Percentiles rank a stretch among this genome's conserved stretches.
Evolutionary conservation across 116 monocot species (phyloP).

Genomic region (Papilionanthe hybrid): DNA sequence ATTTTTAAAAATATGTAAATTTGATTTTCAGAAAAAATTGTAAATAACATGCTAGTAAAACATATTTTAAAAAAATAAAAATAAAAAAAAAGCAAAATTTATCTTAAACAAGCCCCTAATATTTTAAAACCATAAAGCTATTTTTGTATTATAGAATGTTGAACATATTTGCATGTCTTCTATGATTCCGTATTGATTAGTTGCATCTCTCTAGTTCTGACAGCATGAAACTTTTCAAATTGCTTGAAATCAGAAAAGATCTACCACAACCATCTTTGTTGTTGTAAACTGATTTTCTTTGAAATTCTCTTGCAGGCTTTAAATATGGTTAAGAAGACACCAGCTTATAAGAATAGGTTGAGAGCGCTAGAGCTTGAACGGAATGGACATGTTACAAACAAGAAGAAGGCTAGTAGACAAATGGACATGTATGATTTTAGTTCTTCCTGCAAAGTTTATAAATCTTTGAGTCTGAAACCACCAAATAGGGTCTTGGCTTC

Average conservation of each 20-base stretch:
- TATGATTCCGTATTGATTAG: neutral
- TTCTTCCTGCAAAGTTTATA: neutral
- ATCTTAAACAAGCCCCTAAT: too few species aligned
- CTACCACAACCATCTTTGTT: neutral
- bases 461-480: neutral
- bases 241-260: neutral
- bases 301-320: conserved; percentile 49
- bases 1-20: too few species aligned
- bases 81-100: too few species aligned
- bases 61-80: too few species aligned
- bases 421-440: conserved; percentile 62
- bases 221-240: neutral
- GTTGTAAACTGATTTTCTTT: neutral
- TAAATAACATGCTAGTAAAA: too few species aligned
- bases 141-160: neutral
- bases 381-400: conserved; percentile 58
- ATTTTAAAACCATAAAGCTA: too few species aligned
- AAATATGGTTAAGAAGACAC: conserved; percentile 88
- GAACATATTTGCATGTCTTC: neutral
- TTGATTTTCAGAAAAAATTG: too few species aligned
- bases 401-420: conserved; percentile 79
- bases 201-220: neutral
- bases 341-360: conserved; percentile 87
- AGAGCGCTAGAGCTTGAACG: conserved; percentile 86
- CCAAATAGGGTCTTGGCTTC: neutral